These are phyloP conservation scores for Guillardia theta DNA, from an alignment of 78 protist genomes.

Conservation along the genomic window DNA sequence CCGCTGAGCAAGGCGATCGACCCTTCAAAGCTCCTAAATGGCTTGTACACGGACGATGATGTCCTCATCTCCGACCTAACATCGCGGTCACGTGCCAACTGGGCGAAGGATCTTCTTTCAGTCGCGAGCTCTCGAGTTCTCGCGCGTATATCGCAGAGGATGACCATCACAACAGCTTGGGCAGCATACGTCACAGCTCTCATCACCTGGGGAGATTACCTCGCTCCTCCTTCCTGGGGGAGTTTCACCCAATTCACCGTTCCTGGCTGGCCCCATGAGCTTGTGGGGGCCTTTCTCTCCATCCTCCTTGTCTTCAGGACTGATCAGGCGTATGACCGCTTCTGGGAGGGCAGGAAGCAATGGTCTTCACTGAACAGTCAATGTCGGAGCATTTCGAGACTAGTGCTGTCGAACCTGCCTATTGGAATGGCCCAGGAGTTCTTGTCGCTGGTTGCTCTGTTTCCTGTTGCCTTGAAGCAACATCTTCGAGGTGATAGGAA, in stretches of 20 bases:
- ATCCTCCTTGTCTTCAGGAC: conserved; percentile 28
- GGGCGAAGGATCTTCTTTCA: background rate
- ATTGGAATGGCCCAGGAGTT: background rate
- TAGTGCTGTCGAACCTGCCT: too few species aligned
- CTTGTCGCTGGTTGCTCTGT: background rate
- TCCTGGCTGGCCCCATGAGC: background rate
- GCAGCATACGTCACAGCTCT: background rate
- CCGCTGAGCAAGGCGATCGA: too few species aligned
- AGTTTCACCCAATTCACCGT: background rate
- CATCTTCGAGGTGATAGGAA: background rate
- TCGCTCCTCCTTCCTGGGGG: background rate
- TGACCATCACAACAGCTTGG: background rate
- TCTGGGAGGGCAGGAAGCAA: background rate
- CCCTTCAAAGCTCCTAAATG: too few species aligned
- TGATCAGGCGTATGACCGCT: conserved; percentile 5
- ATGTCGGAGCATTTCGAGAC: background rate
- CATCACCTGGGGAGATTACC: background rate
- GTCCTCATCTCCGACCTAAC: too few species aligned
- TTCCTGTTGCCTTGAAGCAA: conserved; percentile 28
- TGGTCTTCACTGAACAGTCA: background rate
- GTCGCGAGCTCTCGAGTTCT: background rate
- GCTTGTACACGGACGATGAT: too few species aligned
- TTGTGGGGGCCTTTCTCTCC: conserved; percentile 16
- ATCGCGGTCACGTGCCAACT: background rate
- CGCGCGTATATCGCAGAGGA: background rate